A percentile compares a stretch with the other conserved stretches of the same genome.
These are phyloP conservation scores for Cytospora chrysosperma DNA, from an alignment of 2,329 filamentous ascomycete genomes.

Conservation along the genomic window DNA sequence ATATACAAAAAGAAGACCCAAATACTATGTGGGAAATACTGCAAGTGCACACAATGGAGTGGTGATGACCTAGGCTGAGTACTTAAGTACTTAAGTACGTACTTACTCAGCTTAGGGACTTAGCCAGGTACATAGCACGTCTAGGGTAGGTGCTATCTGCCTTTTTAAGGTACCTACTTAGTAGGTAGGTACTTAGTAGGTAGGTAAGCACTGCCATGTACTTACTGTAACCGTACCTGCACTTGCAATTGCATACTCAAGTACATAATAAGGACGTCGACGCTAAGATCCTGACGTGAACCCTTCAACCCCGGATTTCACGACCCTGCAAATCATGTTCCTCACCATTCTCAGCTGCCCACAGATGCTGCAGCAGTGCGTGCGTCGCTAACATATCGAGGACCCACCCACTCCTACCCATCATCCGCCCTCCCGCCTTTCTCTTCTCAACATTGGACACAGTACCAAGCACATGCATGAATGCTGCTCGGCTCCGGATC, in stretches of 20 bases:
- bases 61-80: not conserved
- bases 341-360: not conserved
- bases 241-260: no score
- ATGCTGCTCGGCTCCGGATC: constrained; percentile 10
- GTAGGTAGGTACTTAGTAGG: no score
- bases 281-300: not conserved
- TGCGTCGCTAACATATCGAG: not conserved
- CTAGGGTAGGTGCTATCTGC: no score
- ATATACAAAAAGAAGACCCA: no score
- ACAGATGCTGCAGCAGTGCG: not conserved
- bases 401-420: not conserved
- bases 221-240: no score
- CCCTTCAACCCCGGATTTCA: not conserved
- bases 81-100: not conserved
- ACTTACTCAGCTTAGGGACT: no score
- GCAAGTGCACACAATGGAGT: no score
- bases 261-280: no score
- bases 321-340: not conserved
- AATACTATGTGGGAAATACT: no score
- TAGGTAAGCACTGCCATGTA: no score
- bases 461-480: constrained; percentile 1
- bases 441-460: not conserved
- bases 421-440: not conserved
- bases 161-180: no score
- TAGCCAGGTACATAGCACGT: no score